Evolutionary conservation across 2,329 filamentous ascomycete species (phyloP), one percentile per base, ranked within the genome.

Genomic region (Alternaria brassicae): DNA sequence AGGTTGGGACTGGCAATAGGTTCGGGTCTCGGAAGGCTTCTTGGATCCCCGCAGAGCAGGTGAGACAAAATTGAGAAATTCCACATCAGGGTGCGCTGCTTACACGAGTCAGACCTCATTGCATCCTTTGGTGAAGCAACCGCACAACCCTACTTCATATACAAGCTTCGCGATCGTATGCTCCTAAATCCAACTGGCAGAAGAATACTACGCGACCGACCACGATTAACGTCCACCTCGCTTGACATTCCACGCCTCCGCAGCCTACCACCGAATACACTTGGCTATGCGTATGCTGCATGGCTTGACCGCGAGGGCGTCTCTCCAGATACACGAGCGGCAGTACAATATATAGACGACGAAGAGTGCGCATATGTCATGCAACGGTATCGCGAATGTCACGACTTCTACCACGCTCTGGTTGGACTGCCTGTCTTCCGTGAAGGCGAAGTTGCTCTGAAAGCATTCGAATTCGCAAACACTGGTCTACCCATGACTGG

Each of bases 221-320:
- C 95, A 3, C 90, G 93, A 64, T 92, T 99, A 65, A 94, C 90
- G 3, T 96, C 92, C 15, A 77, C 85, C 56, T 87, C 85, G 0
- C 81, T 92, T 63, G 86, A 88, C 58, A 83, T 97, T 21, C 81
- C 86, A 2, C 83, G 86, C 59, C 88, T 99, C 32, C 91, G 93
- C 55, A 76, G 82, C 2, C 82, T 97, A 9, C 91, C 92, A 1
- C 77, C 83, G 10, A 90, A 89, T 74, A 90, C 87, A 2, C 88
- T 99, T 9, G 95, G 95, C 23, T 86, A 87, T 44, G 88, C 90
- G 50, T 99, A 98, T 79, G 91, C 89, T 8, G 85, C 83, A 53
- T 99, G 95, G 94, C 85, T 98, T n/a, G 93, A 97, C 78, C 87
- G 91, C 44, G 95, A 99, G 79, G 91, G 92, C 61, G 94, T 99